A percentile compares a stretch with the other conserved stretches of the same genome.
Evolutionary conservation across 495 filamentous ascomycete genomes (phyloP).

Genomic region (Aspergillus mulundensis): DNA sequence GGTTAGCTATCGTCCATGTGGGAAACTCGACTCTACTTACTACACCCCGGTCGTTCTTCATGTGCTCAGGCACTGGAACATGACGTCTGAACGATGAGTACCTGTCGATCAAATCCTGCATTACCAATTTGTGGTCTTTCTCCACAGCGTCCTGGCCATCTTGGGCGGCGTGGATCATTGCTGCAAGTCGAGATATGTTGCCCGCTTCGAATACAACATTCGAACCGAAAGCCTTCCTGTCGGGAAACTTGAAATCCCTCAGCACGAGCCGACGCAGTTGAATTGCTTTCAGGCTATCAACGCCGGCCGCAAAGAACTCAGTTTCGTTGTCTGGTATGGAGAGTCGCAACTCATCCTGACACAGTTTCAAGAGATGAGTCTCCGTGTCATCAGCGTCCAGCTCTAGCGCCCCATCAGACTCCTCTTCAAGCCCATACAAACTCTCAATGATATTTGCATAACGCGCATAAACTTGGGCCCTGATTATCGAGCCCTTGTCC

Average conservation of each 20-base stretch:
- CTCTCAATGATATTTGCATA: constrained; percentile 47
- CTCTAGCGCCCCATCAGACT: constrained; percentile 23
- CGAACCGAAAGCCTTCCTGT: constrained; percentile 25
- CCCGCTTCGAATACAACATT: constrained; percentile 54
- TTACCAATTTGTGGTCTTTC: constrained; percentile 30
- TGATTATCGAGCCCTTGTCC: constrained; percentile 55
- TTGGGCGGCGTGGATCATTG: constrained; percentile 41
- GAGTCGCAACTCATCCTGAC: constrained; percentile 37
- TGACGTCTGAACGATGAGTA: constrained; percentile 44
- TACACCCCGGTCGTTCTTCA: constrained; percentile 32
- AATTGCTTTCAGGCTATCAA: constrained; percentile 61
- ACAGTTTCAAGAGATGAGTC: constrained; percentile 38
- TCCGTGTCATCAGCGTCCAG: constrained; percentile 38
- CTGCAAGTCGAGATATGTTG: constrained; percentile 42
- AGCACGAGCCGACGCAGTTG: constrained; percentile 51
- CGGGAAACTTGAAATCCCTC: constrained; percentile 37
- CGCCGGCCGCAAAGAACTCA: constrained; percentile 52
- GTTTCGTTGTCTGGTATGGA: constrained; percentile 33
- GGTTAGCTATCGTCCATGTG: not conserved
- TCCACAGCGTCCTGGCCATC: constrained; percentile 20
- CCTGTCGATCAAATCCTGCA: constrained; percentile 46
- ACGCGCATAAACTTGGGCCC: constrained; percentile 46
- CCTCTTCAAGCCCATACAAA: constrained; percentile 39
- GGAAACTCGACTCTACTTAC: constrained; percentile 20
- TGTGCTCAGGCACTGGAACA: constrained; percentile 19